Percentiles rank a stretch among this genome's conserved stretches.
These are phyloP conservation scores for Rhinocladiella mackenziei DNA, from an alignment of 2,329 filamentous ascomycete genomes.

Conservation along the genomic window DNA sequence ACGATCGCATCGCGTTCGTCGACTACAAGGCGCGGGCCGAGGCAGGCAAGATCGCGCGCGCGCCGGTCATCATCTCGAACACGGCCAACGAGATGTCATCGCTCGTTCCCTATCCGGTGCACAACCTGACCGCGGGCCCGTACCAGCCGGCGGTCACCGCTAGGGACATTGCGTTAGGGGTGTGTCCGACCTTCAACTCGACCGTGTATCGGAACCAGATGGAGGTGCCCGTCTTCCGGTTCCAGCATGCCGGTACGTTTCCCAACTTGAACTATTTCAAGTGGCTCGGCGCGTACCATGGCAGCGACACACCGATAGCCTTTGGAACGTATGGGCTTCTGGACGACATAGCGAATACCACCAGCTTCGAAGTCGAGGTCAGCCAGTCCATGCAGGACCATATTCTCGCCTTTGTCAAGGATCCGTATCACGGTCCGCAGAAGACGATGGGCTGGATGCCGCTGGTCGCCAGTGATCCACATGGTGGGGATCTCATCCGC, in stretches of 20 bases:
- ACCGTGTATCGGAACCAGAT: conserved; percentile 9
- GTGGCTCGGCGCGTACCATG: conserved; percentile 39
- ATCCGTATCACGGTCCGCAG: conserved; percentile 21
- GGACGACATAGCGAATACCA: conserved; percentile 15
- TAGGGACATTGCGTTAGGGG: neutral
- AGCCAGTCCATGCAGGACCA: conserved; percentile 30
- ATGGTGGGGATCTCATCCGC: conserved; percentile 30
- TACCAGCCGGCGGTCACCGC: neutral
- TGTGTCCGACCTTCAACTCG: conserved; percentile 1
- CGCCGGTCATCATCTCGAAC: conserved; percentile 18
- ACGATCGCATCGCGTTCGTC: conserved; percentile 32
- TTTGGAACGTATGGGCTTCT: conserved; percentile 26
- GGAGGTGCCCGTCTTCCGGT: conserved; percentile 39
- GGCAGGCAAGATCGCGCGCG: conserved; percentile 18
- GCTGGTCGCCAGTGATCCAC: conserved; percentile 11
- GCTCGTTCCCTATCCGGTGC: conserved; percentile 1
- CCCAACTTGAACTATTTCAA: conserved; percentile 38
- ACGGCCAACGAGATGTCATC: conserved; percentile 20
- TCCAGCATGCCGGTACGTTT: conserved; percentile 42
- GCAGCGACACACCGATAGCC: conserved; percentile 26
- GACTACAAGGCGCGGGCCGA: conserved; percentile 28
- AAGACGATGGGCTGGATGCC: conserved; percentile 20
- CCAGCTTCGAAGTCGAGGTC: conserved; percentile 24
- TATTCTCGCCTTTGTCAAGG: conserved; percentile 30
- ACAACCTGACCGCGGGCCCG: conserved; percentile 7